phyloP scores from a whole-genome alignment of 352 stramenopile genomes.

The Peronospora destructor region DNA sequence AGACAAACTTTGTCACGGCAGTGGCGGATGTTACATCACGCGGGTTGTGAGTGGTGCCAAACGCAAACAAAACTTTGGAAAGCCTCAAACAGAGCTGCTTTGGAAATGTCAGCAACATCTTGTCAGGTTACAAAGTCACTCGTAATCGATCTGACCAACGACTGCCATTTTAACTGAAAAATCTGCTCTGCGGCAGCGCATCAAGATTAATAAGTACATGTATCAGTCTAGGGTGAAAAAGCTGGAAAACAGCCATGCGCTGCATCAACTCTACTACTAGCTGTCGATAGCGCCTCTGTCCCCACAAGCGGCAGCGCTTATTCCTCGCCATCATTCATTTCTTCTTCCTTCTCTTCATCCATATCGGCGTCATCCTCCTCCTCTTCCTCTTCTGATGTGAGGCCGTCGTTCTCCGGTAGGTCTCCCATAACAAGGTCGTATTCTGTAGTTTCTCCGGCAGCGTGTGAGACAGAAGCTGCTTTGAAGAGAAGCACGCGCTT shows the following conservation, averaged over 20 bases:
- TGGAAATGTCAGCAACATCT: too few relatives aligned
- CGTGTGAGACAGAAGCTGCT: constrained; percentile 35
- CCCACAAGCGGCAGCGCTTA: constrained; percentile 10
- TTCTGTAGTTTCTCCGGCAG: constrained; percentile 67
- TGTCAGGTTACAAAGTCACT: too few relatives aligned
- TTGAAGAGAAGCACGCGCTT: constrained; percentile 63
- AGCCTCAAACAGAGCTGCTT: too few relatives aligned
- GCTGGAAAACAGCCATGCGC: constrained; percentile 11
- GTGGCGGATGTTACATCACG: too few relatives aligned
- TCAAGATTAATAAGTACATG: constrained; percentile 32
- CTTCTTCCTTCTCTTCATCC: constrained; percentile 39
- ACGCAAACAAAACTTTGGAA: too few relatives aligned
- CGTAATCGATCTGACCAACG: too few relatives aligned
- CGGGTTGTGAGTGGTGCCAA: too few relatives aligned
- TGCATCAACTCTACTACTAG: constrained; percentile 16
- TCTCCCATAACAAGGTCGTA: constrained; percentile 79
- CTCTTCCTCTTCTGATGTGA: constrained; percentile 42
- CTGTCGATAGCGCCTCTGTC: constrained; percentile 14
- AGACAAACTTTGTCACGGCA: too few relatives aligned
- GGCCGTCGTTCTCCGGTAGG: constrained; percentile 65
- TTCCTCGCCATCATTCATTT: constrained; percentile 38
- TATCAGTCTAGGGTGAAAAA: constrained; percentile 18
- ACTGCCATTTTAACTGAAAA: not conserved
- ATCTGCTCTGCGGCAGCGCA: constrained; percentile 11
- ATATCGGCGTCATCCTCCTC: constrained; percentile 30